Evolutionary conservation across 768 basidiomycete genomes (phyloP).

Genomic region (Panaeolus cyanescens): DNA sequence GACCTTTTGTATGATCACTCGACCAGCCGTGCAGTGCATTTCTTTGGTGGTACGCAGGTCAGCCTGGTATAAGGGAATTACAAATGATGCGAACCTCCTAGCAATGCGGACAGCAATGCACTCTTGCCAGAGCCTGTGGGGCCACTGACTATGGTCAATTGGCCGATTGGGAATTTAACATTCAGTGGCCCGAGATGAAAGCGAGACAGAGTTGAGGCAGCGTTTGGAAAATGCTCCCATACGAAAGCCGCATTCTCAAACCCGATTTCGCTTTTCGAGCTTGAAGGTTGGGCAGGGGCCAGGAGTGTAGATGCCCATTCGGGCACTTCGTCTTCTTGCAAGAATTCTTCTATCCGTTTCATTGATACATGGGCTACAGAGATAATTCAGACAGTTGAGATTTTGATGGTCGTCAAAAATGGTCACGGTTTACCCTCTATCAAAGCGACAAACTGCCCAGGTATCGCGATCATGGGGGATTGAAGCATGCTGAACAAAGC

Average conservation of each 20-base stretch:
- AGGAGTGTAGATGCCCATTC: constrained; percentile 76
- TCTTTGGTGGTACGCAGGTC: constrained; percentile 36
- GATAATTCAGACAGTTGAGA: constrained; percentile 11
- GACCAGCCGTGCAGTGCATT: constrained; percentile 57
- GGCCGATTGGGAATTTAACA: constrained; percentile 57
- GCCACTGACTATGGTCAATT: constrained; percentile 61
- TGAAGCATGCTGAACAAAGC: constrained; percentile 76
- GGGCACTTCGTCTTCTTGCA: constrained; percentile 75
- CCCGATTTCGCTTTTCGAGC: constrained; percentile 40
- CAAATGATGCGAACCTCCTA: constrained; percentile 54
- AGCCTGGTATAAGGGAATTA: not conserved
- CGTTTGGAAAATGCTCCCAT: constrained; percentile 47
- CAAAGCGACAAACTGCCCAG: constrained; percentile 64
- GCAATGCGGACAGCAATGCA: constrained; percentile 58
- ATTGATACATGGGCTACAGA: constrained; percentile 77
- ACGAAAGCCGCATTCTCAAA: constrained; percentile 57
- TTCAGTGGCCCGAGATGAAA: constrained; percentile 62
- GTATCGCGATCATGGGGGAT: constrained; percentile 64
- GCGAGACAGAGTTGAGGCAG: constrained; percentile 28
- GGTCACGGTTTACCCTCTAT: constrained; percentile 50
- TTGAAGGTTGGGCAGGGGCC: constrained; percentile 14
- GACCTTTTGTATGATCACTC: constrained; percentile 55
- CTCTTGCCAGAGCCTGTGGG: constrained; percentile 73
- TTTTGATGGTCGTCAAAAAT: not conserved
- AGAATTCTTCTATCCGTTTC: constrained; percentile 76